These are phyloP conservation scores for Suillus ampliporus DNA, from an alignment of 768 basidiomycete species.

Conservation along the genomic window DNA sequence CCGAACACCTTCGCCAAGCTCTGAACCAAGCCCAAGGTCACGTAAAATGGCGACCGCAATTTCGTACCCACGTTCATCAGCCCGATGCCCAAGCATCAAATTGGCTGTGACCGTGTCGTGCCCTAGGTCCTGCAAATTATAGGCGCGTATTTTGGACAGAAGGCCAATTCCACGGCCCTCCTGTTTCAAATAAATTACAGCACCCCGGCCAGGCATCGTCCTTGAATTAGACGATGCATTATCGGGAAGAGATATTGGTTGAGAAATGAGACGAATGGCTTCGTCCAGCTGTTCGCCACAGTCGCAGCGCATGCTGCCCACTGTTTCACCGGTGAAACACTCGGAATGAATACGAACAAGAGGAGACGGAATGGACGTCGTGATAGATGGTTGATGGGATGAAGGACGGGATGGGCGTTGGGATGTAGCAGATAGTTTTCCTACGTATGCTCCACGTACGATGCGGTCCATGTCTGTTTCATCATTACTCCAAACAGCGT, in stretches of 20 bases:
- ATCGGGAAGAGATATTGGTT: constrained; percentile 55
- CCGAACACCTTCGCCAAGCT: constrained; percentile 63
- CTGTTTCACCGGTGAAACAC: constrained; percentile 98
- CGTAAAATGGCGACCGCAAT: constrained; percentile 89
- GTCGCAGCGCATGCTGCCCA: constrained; percentile 98
- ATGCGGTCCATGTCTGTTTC: constrained; percentile 96
- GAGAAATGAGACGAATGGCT: constrained; percentile 88
- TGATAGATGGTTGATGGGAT: constrained; percentile 18
- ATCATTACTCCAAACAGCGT: constrained; percentile 79
- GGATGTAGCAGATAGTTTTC: constrained; percentile 68
- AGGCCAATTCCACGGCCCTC: constrained; percentile 98
- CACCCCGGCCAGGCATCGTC: constrained; percentile 83
- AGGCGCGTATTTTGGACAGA: constrained; percentile 93
- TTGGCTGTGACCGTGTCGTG: constrained; percentile 99
- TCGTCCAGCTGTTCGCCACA: constrained; percentile 99
- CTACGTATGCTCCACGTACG: constrained; percentile 91
- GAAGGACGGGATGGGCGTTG: constrained; percentile 48
- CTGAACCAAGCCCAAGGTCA: constrained; percentile 78
- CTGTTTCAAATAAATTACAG: constrained; percentile 93
- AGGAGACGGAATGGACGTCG: constrained; percentile 61
- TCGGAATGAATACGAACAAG: constrained; percentile 97
- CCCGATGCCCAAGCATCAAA: constrained; percentile 90
- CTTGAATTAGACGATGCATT: constrained; percentile 39
- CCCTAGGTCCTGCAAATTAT: constrained; percentile 97
- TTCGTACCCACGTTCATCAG: constrained; percentile 93